A percentile compares a stretch with the other conserved stretches of the same genome.
These are phyloP conservation scores for Hypoxylon sp. DNA, from an alignment of 2,329 filamentous ascomycete genomes.

Conservation along the genomic window DNA sequence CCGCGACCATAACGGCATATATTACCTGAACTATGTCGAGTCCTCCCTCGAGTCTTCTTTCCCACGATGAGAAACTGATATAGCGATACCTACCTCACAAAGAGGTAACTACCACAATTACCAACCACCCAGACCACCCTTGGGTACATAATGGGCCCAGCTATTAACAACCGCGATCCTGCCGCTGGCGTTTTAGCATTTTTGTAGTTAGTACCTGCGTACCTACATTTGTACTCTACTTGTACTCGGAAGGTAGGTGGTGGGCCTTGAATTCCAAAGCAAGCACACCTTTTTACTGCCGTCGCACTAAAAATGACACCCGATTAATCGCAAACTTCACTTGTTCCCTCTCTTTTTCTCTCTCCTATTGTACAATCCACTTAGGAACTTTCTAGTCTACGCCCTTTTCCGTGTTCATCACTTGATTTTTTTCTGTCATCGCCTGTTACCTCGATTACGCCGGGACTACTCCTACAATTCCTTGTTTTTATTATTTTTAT, in stretches of 20 bases:
- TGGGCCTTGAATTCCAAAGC: conserved; percentile 35
- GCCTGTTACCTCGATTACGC: conserved; percentile 34
- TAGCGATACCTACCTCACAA: conserved; percentile 15
- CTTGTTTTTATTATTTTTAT: conserved; percentile 27
- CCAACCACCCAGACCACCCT: conserved; percentile 41
- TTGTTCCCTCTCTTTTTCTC: conserved; percentile 36
- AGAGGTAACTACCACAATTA: conserved; percentile 28
- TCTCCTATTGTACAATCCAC: conserved; percentile 36
- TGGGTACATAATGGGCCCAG: conserved; percentile 29
- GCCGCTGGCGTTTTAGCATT: conserved; percentile 22
- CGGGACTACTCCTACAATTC: conserved; percentile 27
- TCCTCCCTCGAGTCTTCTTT: conserved; percentile 10
- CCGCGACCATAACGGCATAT: conserved; percentile 16
- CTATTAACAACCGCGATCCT: conserved; percentile 35
- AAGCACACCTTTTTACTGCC: conserved; percentile 38
- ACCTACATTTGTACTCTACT: conserved; percentile 20
- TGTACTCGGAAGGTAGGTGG: conserved; percentile 23
- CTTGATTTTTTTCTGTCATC: conserved; percentile 33
- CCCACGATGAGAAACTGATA: neutral
- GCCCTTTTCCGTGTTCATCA: conserved; percentile 31
- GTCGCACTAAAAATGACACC: conserved; percentile 46
- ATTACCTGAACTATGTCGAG: neutral
- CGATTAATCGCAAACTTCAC: conserved; percentile 44
- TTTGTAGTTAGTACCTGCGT: conserved; percentile 26
- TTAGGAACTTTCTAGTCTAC: conserved; percentile 29